Base-by-base conservation (phyloP, 208 protist species). In the Jaenimonas drosophilae region DNA sequence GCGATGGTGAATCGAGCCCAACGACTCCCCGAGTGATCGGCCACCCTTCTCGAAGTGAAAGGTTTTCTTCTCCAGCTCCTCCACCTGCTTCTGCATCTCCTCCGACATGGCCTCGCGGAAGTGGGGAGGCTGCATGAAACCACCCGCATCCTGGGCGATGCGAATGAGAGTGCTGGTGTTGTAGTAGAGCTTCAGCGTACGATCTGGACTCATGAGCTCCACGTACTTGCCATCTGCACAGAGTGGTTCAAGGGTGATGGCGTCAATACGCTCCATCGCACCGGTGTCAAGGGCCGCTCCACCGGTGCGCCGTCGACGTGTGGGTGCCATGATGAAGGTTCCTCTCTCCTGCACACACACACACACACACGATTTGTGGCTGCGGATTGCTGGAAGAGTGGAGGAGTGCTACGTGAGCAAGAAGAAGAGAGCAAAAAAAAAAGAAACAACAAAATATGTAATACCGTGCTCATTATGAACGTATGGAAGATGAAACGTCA, bases 61-160 rank as follows among this genome's bases (percentile, higher is more conserved):
- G 25, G 43, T 69, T 23, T 71, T 73, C 14, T 78, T 80, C 43
- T 93, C 80, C 14, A 88, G 53, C 17, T 50, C 21, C 44, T 89
- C 76, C 9, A 90, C 68, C 20, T 53, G 6, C 2, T 52, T 45
- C 20, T 64, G 50, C 19, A 90, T 46, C 0, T 44, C 19, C 2
- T 59, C 28, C 4, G 46, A 4, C 81, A 90, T 90, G 1, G 78
- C 71, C 64, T 94, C 80, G 5, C 76, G 65, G 54, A 93, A 93
- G 49, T 93, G 81, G 0, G 85, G 85, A 4, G 85, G 85, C 42
- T 93, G 80, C 75, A 90, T 80, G 46, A 88, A 93, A 40, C 65
- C 62, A 6, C 78, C 81, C 40, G 78, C 74, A 42, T 88, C 75
- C 2, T 66, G 60, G 1, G 80, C 85, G 29, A 93, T 84, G 17